Base-by-base conservation (phyloP, 1,284 basidiomycete genomes). In the Ustilago shanxiensis region DNA sequence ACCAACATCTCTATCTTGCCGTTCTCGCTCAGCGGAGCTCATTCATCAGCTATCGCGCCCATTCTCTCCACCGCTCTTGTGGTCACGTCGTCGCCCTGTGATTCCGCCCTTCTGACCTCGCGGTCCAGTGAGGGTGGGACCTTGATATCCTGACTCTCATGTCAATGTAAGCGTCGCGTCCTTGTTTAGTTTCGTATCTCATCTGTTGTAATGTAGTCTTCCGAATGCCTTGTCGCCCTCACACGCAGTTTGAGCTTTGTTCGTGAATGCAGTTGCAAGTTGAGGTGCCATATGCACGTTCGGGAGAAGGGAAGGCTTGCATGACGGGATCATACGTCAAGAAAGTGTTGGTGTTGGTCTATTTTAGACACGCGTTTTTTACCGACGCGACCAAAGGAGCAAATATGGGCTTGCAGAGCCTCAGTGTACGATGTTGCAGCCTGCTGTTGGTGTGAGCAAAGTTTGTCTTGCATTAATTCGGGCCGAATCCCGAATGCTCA, bases 171-270 rank as follows among this genome's bases (percentile, higher is more conserved):
- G 61, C 45, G 24, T 55, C 18, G 9, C 16, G 18, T 10, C 18
- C 33, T 26, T 24, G 41, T 55, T 35, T 31, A 35, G 55, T 60
- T 58, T 61, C 54, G 41, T 59, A 52, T 62, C 54, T 28, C 52
- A 37, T 61, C 59, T 71, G 62, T 71, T 71, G 68, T 71, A 71
- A 52, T 44, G 41, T 44, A 44, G 18, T 20, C 41, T 62, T 55
- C 58, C 53, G 60, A 60, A 62, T 53, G 35, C 41, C n/a, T 26
- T 39, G 29, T 56, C 50, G 33, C 47, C 50, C 37, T 50, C 24
- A 29, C 18, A 44, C 18, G 11, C 13, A 20, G 41, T 44, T 14
- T 20, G 20, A 20, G 20, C 41, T 20, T 11, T 22, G 18, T n/a
- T 44, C 41, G 6, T 20, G 8, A n/a, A 44, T 18, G 8, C 20